phyloP scores from a whole-genome alignment of 495 filamentous ascomycete genomes.

The Aspergillus mulundensis region DNA sequence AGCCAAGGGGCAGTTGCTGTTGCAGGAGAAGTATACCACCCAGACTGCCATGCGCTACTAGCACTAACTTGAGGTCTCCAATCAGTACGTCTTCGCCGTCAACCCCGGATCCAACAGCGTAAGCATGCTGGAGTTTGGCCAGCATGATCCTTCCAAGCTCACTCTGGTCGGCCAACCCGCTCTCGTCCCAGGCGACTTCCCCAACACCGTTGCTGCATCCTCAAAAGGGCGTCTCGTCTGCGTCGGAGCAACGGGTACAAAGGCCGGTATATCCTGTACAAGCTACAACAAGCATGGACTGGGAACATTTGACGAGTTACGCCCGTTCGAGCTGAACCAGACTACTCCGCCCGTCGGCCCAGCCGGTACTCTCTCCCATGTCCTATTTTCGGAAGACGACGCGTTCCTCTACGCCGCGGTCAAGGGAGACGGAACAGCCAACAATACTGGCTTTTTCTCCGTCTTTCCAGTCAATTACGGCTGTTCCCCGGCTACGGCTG shows the following conservation, averaged over 20 bases:
- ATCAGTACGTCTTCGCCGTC: constrained; percentile 1
- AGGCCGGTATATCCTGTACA: background rate
- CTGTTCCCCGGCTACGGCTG: background rate
- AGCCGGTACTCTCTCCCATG: background rate
- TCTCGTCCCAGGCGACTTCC: background rate
- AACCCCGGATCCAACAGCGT: constrained; percentile 1
- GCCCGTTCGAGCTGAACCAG: background rate
- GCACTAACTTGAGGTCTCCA: background rate
- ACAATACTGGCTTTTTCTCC: background rate
- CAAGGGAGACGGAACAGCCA: background rate
- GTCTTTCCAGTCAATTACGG: background rate
- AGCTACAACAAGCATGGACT: background rate
- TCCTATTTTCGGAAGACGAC: constrained; percentile 1
- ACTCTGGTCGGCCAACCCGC: background rate
- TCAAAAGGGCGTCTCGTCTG: background rate
- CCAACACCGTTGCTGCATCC: background rate
- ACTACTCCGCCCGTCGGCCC: background rate
- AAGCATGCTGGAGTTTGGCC: background rate
- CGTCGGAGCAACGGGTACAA: background rate
- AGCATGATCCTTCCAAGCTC: background rate
- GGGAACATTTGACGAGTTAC: background rate
- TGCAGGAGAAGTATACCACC: background rate
- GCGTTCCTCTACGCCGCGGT: background rate
- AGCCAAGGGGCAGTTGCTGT: background rate
- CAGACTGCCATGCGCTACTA: background rate